These are phyloP conservation scores for Pythium guiyangense DNA, from an alignment of 352 stramenopile genomes.

Conservation along the genomic window DNA sequence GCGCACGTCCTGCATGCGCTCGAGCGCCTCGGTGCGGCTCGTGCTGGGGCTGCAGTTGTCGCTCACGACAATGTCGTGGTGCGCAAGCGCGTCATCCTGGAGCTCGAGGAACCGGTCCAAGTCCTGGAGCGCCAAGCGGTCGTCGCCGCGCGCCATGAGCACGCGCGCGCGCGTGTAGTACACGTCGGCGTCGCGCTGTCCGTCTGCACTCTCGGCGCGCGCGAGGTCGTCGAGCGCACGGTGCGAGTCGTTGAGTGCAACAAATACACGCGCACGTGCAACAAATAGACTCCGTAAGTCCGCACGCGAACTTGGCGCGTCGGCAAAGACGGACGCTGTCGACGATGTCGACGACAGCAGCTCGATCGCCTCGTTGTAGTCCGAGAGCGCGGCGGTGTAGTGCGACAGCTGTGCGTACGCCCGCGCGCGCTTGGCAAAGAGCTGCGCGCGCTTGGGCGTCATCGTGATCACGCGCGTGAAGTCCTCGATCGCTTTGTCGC, in stretches of 20 bases:
- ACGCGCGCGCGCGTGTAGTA: constrained; percentile 59
- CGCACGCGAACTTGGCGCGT: not conserved
- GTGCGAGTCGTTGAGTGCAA: constrained; percentile 46
- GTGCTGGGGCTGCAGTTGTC: not conserved
- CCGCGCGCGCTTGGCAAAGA: constrained; percentile 63
- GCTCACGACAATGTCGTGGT: constrained; percentile 15
- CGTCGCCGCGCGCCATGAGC: constrained; percentile 41
- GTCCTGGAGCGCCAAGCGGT: constrained; percentile 39
- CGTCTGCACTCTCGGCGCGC: constrained; percentile 34
- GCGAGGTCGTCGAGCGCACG: constrained; percentile 52
- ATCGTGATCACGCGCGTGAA: constrained; percentile 61
- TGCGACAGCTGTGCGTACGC: constrained; percentile 54
- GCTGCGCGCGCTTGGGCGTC: constrained; percentile 58
- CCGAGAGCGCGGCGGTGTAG: constrained; percentile 42
- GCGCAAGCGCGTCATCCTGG: constrained; percentile 44
- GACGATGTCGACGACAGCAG: not conserved
- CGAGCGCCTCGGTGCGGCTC: constrained; percentile 13
- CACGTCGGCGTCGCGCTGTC: constrained; percentile 48
- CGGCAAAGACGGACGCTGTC: not conserved
- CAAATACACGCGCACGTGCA: constrained; percentile 46
- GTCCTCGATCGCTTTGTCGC: constrained; percentile 66
- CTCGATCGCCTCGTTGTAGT: constrained; percentile 65
- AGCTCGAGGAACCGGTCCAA: constrained; percentile 71
- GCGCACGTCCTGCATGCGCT: constrained; percentile 43
- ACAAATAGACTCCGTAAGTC: constrained; percentile 47